phyloP scores from a whole-genome alignment of 805 yeast species.

The Candida schatavii region DNA sequence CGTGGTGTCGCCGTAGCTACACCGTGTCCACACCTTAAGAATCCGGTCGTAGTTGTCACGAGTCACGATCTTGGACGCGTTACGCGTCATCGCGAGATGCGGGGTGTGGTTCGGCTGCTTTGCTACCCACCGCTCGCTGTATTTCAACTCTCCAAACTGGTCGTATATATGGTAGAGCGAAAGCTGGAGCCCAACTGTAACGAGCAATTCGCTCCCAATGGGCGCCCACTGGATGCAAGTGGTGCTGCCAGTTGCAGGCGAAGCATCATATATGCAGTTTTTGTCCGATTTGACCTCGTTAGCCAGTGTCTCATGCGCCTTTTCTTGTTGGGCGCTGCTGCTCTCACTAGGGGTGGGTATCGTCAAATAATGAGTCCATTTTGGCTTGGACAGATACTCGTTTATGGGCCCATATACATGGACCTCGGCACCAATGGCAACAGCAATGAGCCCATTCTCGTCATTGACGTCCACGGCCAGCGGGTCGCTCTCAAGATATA shows the following conservation, averaged over 20 bases:
- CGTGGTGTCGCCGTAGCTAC: conserved; percentile 52
- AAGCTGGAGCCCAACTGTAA: conserved; percentile 53
- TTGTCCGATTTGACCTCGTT: conserved; percentile 5
- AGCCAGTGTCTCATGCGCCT: neutral
- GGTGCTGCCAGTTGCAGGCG: conserved; percentile 23
- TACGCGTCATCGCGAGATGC: conserved; percentile 58
- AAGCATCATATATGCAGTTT: no score
- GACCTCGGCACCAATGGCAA: conserved; percentile 45
- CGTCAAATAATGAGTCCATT: conserved; percentile 42
- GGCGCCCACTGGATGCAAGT: conserved; percentile 54
- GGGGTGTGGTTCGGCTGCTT: conserved; percentile 62
- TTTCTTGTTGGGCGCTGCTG: conserved; percentile 8
- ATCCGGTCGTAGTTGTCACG: conserved; percentile 57
- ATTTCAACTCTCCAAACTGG: conserved; percentile 42
- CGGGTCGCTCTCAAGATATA: conserved; percentile 68
- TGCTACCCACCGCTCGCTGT: conserved; percentile 43
- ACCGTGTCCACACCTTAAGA: conserved; percentile 76
- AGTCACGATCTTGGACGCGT: conserved; percentile 56
- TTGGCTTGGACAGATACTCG: conserved; percentile 40
- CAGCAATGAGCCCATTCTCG: conserved; percentile 56
- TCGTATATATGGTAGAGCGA: conserved; percentile 52
- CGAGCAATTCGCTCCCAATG: conserved; percentile 50
- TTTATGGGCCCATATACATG: conserved; percentile 56
- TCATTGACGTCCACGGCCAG: conserved; percentile 61
- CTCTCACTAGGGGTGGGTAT: no score